Evolutionary conservation across 768 basidiomycete species (phyloP), one percentile per base, ranked within the genome.

Genomic region (Phylloporus rhodoxanthus): DNA sequence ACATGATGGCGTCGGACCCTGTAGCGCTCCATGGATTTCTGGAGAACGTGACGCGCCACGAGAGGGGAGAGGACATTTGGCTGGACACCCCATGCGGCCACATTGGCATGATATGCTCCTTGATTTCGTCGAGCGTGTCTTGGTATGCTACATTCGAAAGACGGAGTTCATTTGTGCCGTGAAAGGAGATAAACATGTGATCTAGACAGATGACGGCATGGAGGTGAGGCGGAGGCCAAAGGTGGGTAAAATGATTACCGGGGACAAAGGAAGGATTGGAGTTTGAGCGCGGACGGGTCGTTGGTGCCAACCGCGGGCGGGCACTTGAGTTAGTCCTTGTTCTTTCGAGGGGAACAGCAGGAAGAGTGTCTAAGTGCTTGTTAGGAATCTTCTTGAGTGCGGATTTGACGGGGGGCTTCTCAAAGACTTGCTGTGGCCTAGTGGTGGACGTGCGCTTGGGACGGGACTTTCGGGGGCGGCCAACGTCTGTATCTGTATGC

Each of bases 121-220:
- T 70, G 36, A 89, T 72, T 55, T 85, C 84, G 30, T 79, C 75
- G 42, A 84, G 66, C 1, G 79, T 81, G 5, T 72, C 66, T 54
- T 83, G 80, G 42, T 81, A 69, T 17, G 66, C 64, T 23, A 76
- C 58, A 46, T 72, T 73, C 23, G 66, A 69, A 20, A 76, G 48
- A 42, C 75, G 75, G 38, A 89, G 66, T 66, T 87, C 82, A 57
- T 79, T 83, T 49, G 78, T 76, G 37, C 80, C 77, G 51, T 76
- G 75, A 57, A 90, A 80, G 20, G 83, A 79, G 42, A 90, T 70
- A 59, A 88, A 83, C 70, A 88, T 73, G 59, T 89, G 85, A 55
- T 80, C 87, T 89, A 56, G 43, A 56, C 36, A 8, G 44, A 38
- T 55, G 32, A 53, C 51, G 54, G 53, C 53, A 60, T 59, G 37